Evolutionary conservation across 2,329 filamentous ascomycete species (phyloP).

Genomic region (Ceratocystis variospora): DNA sequence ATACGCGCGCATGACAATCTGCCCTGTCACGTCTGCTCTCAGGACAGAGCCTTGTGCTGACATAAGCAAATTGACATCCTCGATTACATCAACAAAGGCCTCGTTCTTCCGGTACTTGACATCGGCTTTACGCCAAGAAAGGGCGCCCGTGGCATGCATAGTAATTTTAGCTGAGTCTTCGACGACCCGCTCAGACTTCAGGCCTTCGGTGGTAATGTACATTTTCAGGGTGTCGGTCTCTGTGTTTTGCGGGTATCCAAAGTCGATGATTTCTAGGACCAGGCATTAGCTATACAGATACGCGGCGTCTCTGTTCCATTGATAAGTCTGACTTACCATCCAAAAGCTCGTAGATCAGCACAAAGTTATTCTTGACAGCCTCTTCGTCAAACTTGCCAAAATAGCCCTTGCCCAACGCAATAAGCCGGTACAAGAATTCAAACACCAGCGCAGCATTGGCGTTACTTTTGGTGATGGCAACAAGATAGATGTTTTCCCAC

Average conservation of each 20-base stretch:
- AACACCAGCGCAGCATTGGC: conserved; percentile 97
- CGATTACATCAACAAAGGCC: conserved; percentile 97
- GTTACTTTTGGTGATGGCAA: conserved; percentile 96
- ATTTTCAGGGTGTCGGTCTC: conserved; percentile 98
- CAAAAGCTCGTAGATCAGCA: conserved; percentile 90
- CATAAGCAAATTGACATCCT: conserved; percentile 97
- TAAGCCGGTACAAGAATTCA: conserved; percentile 89
- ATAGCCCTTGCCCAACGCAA: conserved; percentile 82
- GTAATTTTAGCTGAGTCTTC: conserved; percentile 97
- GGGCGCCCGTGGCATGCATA: conserved; percentile 93
- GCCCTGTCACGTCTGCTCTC: conserved; percentile 87
- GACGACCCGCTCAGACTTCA: conserved; percentile 75
- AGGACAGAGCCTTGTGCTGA: conserved; percentile 93
- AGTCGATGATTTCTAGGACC: conserved; percentile 79
- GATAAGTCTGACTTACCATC: conserved; percentile 48
- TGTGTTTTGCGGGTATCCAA: conserved; percentile 97
- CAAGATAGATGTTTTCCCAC: conserved; percentile 97
- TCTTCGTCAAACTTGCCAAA: conserved; percentile 99
- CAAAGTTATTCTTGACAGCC: conserved; percentile 99
- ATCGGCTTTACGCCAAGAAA: conserved; percentile 93
- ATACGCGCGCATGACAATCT: conserved; percentile 98
- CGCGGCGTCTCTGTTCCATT: not conserved
- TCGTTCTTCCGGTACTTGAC: conserved; percentile 99
- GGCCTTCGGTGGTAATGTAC: conserved; percentile 99
- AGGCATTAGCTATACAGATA: not conserved